phyloP scores from a whole-genome alignment of 1,284 basidiomycete genomes.

The Melampsora americana region DNA sequence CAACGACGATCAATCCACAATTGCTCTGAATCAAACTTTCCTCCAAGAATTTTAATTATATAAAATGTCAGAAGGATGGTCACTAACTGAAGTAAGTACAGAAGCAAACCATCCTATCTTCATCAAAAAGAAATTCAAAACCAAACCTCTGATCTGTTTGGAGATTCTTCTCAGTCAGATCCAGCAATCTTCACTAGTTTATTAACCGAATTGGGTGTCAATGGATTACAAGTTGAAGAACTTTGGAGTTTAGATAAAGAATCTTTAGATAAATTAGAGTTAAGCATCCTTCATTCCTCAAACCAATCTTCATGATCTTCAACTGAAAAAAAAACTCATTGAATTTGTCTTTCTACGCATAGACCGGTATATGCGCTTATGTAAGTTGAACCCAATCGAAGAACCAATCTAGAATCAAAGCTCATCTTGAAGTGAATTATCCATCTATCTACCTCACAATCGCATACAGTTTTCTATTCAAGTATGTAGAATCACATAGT shows the following conservation, averaged over 20 bases:
- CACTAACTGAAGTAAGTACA: conserved; percentile 23
- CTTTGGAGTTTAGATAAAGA: conserved; percentile 44
- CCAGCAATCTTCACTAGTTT: conserved; percentile 58
- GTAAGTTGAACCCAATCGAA: background rate
- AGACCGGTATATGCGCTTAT: conserved; percentile 37
- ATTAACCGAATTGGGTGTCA: conserved; percentile 56
- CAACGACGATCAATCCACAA: too few species aligned
- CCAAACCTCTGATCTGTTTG: background rate
- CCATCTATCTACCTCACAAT: too few species aligned
- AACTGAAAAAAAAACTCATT: background rate
- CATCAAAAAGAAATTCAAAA: background rate
- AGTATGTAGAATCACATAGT: conserved; percentile 27
- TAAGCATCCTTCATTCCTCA: background rate
- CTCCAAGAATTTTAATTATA: too few species aligned
- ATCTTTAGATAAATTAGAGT: conserved; percentile 26
- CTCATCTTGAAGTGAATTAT: background rate
- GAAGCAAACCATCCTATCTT: background rate
- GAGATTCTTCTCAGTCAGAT: conserved; percentile 47
- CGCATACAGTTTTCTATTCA: conserved; percentile 23
- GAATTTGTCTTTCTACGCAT: background rate
- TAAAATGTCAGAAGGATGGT: conserved; percentile 40
- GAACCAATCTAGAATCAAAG: background rate
- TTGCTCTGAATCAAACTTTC: too few species aligned
- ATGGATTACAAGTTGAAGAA: conserved; percentile 57
- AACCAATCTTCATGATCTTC: background rate